Conservation (phyloP, 2,329 filamentous ascomycete species). For the Sporothrix euskadiensis region DNA sequence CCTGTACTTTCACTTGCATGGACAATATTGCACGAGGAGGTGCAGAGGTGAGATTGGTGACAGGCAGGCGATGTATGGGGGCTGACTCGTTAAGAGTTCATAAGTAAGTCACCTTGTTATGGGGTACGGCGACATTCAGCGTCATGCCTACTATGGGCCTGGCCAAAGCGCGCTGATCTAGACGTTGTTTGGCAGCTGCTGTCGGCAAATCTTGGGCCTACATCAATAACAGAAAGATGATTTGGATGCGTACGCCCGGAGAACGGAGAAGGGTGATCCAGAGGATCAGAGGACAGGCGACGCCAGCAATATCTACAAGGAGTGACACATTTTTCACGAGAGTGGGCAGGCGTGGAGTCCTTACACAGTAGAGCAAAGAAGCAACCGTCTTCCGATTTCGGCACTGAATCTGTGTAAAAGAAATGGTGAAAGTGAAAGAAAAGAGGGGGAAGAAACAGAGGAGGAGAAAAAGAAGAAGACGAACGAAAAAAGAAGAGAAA, state of each 20-base stretch:
- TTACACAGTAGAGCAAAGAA: background rate
- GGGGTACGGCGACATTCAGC: background rate
- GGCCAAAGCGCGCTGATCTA: background rate
- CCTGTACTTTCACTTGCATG: background rate
- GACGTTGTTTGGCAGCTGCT: slow-evolving; percentile 13
- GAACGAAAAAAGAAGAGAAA: background rate
- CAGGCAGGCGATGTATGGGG: too few species aligned
- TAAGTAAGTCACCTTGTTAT: too few species aligned
- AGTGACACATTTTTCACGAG: background rate
- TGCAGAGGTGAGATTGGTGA: background rate
- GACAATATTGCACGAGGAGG: background rate
- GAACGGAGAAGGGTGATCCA: background rate
- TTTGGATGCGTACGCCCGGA: background rate
- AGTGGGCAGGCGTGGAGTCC: background rate
- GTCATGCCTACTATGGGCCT: background rate
- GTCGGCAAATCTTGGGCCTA: background rate
- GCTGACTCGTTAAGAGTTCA: too few species aligned
- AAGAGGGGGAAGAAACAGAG: background rate
- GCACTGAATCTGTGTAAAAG: background rate
- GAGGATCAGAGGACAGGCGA: background rate
- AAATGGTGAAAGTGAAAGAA: background rate
- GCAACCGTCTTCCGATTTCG: background rate
- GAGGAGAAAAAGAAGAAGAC: background rate
- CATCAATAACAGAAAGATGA: background rate
- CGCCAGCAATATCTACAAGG: background rate